phyloP scores from a whole-genome alignment of 2,329 filamentous ascomycete species.

The Aspergillaceae sp. region DNA sequence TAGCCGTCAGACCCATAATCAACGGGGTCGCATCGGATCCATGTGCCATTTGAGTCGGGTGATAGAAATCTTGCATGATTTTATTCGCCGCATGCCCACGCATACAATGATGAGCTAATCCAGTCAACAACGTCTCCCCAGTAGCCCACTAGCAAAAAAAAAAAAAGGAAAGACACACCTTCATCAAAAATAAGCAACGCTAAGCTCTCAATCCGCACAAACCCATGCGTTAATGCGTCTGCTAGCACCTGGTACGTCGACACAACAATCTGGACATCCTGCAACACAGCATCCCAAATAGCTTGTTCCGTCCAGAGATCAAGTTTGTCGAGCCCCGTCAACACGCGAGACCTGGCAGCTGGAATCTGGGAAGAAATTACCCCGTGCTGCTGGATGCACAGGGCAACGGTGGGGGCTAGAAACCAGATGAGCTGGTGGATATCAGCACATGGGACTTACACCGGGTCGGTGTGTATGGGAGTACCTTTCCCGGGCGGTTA shows the following conservation, averaged over 20 bases:
- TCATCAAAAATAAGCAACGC: constrained; percentile 75
- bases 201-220: constrained; percentile 56
- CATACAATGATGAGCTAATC: constrained; percentile 61
- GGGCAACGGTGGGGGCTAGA: constrained; percentile 57
- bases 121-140: not conserved
- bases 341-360: constrained; percentile 47
- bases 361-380: constrained; percentile 55
- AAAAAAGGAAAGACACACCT: constrained; percentile 54
- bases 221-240: constrained; percentile 66
- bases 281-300: constrained; percentile 60
- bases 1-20: constrained; percentile 74
- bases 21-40: constrained; percentile 44
- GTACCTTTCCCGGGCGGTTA: constrained; percentile 47
- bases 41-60: constrained; percentile 29
- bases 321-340: constrained; percentile 61
- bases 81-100: constrained; percentile 55
- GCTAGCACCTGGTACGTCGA: constrained; percentile 67
- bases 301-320: constrained; percentile 62
- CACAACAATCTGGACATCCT: constrained; percentile 61
- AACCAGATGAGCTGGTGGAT: constrained; percentile 55
- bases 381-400: constrained; percentile 58
- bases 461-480: constrained; percentile 3
- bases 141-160: not conserved
- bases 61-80: constrained; percentile 68
- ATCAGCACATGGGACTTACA: not conserved